Conservation (phyloP, 164 flowering plant species). For the Umbilicus rupestris region DNA sequence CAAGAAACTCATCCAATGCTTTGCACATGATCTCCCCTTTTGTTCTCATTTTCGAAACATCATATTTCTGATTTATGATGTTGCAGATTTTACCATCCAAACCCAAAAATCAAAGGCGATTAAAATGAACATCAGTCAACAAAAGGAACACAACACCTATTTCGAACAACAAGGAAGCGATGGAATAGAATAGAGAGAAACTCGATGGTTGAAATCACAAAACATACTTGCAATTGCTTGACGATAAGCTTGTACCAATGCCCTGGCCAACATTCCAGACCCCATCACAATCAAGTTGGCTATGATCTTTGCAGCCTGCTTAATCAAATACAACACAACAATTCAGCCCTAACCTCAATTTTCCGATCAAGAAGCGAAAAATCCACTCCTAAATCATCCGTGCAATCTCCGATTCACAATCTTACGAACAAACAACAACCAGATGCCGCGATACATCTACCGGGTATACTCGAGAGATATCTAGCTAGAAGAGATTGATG, state of each 20-base stretch:
- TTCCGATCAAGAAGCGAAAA: background rate
- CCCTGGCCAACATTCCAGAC: conserved; percentile 27
- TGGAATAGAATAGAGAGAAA: background rate
- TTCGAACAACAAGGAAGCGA: too few species aligned
- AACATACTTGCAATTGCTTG: conserved; percentile 35
- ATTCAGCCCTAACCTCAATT: background rate
- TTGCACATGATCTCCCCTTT: background rate
- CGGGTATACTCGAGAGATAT: too few species aligned
- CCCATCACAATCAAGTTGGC: conserved; percentile 33
- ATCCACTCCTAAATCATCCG: background rate
- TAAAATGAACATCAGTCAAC: background rate
- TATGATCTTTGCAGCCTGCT: conserved; percentile 32
- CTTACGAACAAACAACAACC: background rate
- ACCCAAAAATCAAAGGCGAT: background rate
- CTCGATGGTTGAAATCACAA: background rate
- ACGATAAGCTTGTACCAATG: conserved; percentile 39
- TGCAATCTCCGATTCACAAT: background rate
- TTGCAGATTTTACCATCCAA: background rate
- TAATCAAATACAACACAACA: background rate
- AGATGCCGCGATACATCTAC: too few species aligned
- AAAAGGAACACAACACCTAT: background rate
- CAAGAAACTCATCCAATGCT: background rate
- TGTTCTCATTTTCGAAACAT: background rate
- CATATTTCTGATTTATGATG: background rate
- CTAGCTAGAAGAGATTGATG: too few species aligned